phyloP scores from a whole-genome alignment of 2,329 filamentous ascomycete species.

The Trichoderma sp. region DNA sequence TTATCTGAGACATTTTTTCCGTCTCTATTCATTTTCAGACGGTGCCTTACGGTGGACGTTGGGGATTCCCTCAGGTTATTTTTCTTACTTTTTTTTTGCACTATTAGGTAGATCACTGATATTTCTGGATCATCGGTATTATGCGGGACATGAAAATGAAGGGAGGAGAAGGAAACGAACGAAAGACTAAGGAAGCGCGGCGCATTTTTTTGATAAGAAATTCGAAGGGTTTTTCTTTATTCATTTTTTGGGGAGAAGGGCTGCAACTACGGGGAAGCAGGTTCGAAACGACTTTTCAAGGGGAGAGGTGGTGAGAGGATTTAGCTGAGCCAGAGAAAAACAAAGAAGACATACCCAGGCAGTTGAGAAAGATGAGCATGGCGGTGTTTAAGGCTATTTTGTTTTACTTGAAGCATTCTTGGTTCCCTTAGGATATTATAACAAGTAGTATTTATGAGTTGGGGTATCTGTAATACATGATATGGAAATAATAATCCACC shows the following conservation, averaged over 20 bases:
- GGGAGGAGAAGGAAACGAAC: background rate
- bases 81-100: background rate
- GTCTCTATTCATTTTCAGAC: background rate
- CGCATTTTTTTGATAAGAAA: background rate
- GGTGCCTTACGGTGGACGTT: background rate
- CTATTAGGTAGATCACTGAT: background rate
- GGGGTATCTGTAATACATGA: background rate
- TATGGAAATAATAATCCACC: background rate
- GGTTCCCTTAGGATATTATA: background rate
- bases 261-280: background rate
- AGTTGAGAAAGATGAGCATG: background rate
- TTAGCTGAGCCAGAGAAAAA: background rate
- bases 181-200: background rate
- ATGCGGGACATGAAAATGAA: background rate
- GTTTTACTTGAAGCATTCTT: background rate
- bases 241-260: background rate
- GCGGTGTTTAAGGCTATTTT: background rate
- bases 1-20: background rate
- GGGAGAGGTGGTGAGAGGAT: background rate
- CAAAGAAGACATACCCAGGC: slow-evolving; percentile 12
- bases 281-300: background rate
- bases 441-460: background rate
- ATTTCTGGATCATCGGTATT: background rate
- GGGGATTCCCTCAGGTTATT: background rate
- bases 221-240: background rate